Evolutionary conservation across 2,329 filamentous ascomycete species (phyloP).

Genomic region (Cercospora janseana): DNA sequence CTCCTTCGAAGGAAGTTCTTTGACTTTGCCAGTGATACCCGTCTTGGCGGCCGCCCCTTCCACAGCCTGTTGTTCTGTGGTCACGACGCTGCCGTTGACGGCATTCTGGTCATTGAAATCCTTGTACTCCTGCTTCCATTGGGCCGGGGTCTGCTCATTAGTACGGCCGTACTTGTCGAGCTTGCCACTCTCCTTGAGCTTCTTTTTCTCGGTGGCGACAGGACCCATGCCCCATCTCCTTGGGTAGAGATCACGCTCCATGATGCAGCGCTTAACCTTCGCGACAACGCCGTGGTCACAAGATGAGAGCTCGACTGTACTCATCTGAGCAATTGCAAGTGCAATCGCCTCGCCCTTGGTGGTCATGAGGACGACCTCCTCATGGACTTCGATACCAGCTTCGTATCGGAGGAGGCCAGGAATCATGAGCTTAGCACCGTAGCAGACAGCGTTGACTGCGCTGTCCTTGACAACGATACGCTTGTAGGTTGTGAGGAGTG

Average conservation of each 20-base stretch:
- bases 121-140: constrained; percentile 91
- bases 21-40: constrained; percentile 36
- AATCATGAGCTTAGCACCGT: constrained; percentile 98
- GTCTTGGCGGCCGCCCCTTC: constrained; percentile 39
- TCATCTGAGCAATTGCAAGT: constrained; percentile 95
- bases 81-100: constrained; percentile 16
- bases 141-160: constrained; percentile 89
- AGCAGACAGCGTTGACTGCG: constrained; percentile 95
- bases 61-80: constrained; percentile 33
- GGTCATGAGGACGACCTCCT: constrained; percentile 97
- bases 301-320: constrained; percentile 90
- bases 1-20: constrained; percentile 43
- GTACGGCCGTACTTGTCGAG: constrained; percentile 94
- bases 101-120: constrained; percentile 66
- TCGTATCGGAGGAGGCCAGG: constrained; percentile 93
- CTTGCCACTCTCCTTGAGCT: constrained; percentile 97
- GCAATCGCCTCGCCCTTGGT: constrained; percentile 99
- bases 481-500: constrained; percentile 89
- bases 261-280: constrained; percentile 99
- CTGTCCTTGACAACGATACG: constrained; percentile 96
- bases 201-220: constrained; percentile 96
- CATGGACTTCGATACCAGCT: constrained; percentile 84
- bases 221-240: constrained; percentile 94
- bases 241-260: constrained; percentile 98
- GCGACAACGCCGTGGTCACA: constrained; percentile 97